phyloP scores from a whole-genome alignment of 2,329 filamentous ascomycete species.

The Diaporthe nobilis region DNA sequence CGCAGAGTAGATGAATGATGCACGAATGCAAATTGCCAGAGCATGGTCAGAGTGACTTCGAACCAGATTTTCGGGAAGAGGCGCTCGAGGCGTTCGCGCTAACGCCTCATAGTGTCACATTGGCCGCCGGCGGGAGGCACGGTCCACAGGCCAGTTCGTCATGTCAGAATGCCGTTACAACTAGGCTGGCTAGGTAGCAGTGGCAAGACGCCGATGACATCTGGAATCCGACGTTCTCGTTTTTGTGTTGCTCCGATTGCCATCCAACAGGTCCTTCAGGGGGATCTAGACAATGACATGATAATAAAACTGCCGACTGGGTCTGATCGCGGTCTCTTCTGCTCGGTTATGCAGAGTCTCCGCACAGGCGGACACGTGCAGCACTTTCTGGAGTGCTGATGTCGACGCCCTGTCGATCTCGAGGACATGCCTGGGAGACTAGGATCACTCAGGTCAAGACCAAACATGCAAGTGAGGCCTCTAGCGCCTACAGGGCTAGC shows the following conservation, averaged over 20 bases:
- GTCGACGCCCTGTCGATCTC: slow-evolving; percentile 7
- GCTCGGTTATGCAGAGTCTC: neutral
- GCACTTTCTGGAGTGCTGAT: neutral
- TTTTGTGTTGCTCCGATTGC: neutral
- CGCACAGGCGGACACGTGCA: slow-evolving; percentile 15
- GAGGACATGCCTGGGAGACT: neutral
- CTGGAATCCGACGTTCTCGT: neutral
- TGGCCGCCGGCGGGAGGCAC: slow-evolving; percentile 4
- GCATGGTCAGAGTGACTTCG: neutral
- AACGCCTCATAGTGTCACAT: slow-evolving; percentile 6
- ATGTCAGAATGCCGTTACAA: neutral
- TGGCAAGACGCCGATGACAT: slow-evolving; percentile 8
- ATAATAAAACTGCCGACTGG: slow-evolving; percentile 4
- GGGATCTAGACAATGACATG: neutral
- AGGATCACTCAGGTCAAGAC: neutral
- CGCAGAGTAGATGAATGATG: neutral
- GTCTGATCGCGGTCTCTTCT: slow-evolving; percentile 18
- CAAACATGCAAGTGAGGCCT: neutral
- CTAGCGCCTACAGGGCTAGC: neutral
- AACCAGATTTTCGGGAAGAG: slow-evolving; percentile 20
- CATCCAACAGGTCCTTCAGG: neutral
- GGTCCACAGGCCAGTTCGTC: neutral
- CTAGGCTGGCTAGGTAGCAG: neutral
- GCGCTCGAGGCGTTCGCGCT: slow-evolving; percentile 17
- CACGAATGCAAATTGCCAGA: neutral